These are phyloP conservation scores for Bisporella sp. DNA, from an alignment of 2,329 filamentous ascomycete genomes.

Conservation along the genomic window DNA sequence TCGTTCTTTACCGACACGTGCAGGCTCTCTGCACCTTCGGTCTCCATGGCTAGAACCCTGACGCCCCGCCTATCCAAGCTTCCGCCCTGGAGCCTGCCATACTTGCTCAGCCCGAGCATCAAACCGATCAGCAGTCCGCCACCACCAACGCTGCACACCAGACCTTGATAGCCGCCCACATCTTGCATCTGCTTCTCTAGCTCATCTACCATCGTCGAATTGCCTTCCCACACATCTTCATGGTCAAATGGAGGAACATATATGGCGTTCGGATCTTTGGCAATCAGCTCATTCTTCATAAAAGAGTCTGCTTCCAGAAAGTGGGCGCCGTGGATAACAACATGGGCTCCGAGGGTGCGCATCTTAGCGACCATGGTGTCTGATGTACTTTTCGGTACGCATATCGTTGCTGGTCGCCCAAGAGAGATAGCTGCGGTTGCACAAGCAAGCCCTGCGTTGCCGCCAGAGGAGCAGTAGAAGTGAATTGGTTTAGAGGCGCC, in stretches of 20 bases:
- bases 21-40: constrained; percentile 64
- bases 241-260: constrained; percentile 69
- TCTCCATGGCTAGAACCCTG: constrained; percentile 68
- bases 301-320: constrained; percentile 65
- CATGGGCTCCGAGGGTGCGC: constrained; percentile 57
- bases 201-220: constrained; percentile 48
- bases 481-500: constrained; percentile 38
- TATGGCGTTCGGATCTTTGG: constrained; percentile 40
- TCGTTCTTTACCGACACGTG: constrained; percentile 51
- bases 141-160: constrained; percentile 75
- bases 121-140: constrained; percentile 75
- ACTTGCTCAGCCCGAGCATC: constrained; percentile 47
- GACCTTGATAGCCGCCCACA: constrained; percentile 47
- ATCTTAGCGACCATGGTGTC: constrained; percentile 67
- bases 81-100: constrained; percentile 8
- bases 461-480: constrained; percentile 76
- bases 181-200: constrained; percentile 20
- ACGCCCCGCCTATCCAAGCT: constrained; percentile 13
- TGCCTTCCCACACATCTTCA: constrained; percentile 59
- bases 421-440: constrained; percentile 57
- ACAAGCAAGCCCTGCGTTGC: constrained; percentile 79
- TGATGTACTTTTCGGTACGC: constrained; percentile 61
- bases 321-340: constrained; percentile 60
- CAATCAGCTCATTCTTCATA: constrained; percentile 51
- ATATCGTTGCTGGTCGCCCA: constrained; percentile 60